A percentile compares a stretch with the other conserved stretches of the same genome.
Evolutionary conservation across 805 yeast genomes (phyloP).

Genomic region (Myxozyma kluyveri): DNA sequence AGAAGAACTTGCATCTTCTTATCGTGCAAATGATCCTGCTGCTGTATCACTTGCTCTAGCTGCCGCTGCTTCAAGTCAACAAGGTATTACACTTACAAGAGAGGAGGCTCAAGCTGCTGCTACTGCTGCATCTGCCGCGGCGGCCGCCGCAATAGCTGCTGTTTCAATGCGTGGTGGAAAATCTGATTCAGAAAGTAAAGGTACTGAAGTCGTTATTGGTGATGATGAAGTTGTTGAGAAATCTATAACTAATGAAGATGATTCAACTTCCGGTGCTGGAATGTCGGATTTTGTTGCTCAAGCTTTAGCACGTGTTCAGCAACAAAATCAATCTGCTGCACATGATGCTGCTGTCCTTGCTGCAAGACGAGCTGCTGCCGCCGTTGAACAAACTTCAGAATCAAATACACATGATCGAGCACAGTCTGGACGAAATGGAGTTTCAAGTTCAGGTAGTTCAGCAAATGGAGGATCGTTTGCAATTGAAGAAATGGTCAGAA

Average conservation of each 20-base stretch:
- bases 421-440: neutral
- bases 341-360: neutral
- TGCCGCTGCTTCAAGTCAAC: conserved; percentile 10
- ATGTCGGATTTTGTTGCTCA: neutral
- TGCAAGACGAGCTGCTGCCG: conserved; percentile 8
- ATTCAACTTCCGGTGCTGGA: neutral
- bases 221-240: neutral
- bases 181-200: neutral
- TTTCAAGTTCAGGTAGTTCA: neutral
- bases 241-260: neutral
- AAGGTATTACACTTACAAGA: conserved; percentile 11
- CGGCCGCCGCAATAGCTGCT: conserved; percentile 18
- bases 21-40: conserved; percentile 6
- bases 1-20: conserved; percentile 7
- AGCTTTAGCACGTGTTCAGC: neutral
- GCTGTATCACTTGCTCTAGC: conserved; percentile 19
- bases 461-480: conserved; percentile 48
- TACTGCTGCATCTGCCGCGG: conserved; percentile 21
- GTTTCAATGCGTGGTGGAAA: conserved; percentile 2
- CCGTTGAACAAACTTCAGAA: neutral
- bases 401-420: neutral
- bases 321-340: neutral
- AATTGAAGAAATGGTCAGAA: conserved; percentile 62
- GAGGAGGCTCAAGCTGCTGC: conserved; percentile 24
- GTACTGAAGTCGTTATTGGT: neutral